phyloP scores from a whole-genome alignment of 169 alveolate species.

The Haemoproteus tartakovskyi region DNA sequence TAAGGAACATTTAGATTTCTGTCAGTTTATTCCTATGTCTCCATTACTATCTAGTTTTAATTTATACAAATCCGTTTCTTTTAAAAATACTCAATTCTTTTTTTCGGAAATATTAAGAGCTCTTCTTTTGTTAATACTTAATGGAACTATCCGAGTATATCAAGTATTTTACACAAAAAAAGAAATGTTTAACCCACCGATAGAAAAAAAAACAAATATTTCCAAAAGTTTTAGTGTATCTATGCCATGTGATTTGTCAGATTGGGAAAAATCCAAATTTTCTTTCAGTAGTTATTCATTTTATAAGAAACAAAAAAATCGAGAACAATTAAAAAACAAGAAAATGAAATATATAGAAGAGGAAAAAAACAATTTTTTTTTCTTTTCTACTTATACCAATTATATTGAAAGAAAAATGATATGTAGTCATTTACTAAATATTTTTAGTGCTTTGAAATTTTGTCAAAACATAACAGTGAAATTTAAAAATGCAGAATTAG shows the following conservation, averaged over 20 bases:
- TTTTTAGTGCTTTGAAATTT: slow-evolving; percentile 19
- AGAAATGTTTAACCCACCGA: too few species aligned
- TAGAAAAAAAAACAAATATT: too few species aligned
- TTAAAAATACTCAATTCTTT: slow-evolving; percentile 9
- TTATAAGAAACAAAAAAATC: too few species aligned
- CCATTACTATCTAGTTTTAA: neutral
- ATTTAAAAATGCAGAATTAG: slow-evolving; percentile 22
- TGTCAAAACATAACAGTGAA: neutral
- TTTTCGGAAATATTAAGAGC: slow-evolving; percentile 6
- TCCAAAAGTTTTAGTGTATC: too few species aligned
- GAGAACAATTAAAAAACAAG: too few species aligned
- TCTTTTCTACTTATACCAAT: slow-evolving; percentile 47
- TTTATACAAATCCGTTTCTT: neutral
- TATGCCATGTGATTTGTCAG: too few species aligned
- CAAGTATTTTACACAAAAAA: too few species aligned
- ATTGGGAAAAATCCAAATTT: too few species aligned
- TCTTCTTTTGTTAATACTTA: too few species aligned
- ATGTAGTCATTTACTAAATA: slow-evolving; percentile 45
- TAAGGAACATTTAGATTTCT: slow-evolving; percentile 32
- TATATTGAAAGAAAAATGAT: slow-evolving; percentile 43
- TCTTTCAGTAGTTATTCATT: too few species aligned
- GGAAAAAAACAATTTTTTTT: slow-evolving; percentile 9
- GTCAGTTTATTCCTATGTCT: slow-evolving; percentile 1
- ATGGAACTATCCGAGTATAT: too few species aligned
- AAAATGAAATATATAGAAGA: too few species aligned